phyloP scores from a whole-genome alignment of 2,329 filamentous ascomycete genomes.

The Davidsoniella virescens region DNA sequence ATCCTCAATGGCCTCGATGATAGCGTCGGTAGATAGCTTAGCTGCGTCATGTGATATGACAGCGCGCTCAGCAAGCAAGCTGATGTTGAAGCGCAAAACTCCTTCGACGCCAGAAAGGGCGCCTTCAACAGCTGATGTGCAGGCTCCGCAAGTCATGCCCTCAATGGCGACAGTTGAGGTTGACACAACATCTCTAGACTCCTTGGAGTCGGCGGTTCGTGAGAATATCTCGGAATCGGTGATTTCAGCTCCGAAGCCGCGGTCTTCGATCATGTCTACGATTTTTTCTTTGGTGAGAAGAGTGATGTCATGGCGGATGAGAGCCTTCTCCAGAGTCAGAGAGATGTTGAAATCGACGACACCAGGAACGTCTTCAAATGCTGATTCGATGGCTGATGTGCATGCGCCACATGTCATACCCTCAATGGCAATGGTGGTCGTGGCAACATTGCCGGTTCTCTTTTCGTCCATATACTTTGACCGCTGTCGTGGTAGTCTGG shows the following conservation, averaged over 20 bases:
- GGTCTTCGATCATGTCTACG: slow-evolving; percentile 45
- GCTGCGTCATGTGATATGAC: slow-evolving; percentile 69
- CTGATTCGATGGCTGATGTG: slow-evolving; percentile 69
- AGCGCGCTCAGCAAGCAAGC: slow-evolving; percentile 78
- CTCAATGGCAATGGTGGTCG: slow-evolving; percentile 62
- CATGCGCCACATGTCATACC: slow-evolving; percentile 90
- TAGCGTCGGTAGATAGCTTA: slow-evolving; percentile 54
- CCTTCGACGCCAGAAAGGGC: slow-evolving; percentile 67
- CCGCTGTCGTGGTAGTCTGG: slow-evolving; percentile 24
- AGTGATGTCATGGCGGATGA: slow-evolving; percentile 59
- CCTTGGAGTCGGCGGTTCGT: slow-evolving; percentile 18
- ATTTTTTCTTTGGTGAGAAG: slow-evolving; percentile 37
- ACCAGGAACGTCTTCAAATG: slow-evolving; percentile 58
- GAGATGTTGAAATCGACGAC: slow-evolving; percentile 69
- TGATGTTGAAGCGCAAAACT: slow-evolving; percentile 82
- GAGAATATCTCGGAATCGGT: slow-evolving; percentile 45
- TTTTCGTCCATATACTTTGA: slow-evolving; percentile 9
- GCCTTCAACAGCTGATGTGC: slow-evolving; percentile 77
- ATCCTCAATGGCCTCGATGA: slow-evolving; percentile 74
- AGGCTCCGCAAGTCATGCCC: slow-evolving; percentile 96
- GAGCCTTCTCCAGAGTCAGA: slow-evolving; percentile 66
- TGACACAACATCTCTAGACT: slow-evolving; percentile 26
- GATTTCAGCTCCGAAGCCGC: slow-evolving; percentile 68
- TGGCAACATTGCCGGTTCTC: slow-evolving; percentile 25
- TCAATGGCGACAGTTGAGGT: slow-evolving; percentile 80